Base-by-base conservation (phyloP, 768 basidiomycete species). In the Pluteus cervinus region DNA sequence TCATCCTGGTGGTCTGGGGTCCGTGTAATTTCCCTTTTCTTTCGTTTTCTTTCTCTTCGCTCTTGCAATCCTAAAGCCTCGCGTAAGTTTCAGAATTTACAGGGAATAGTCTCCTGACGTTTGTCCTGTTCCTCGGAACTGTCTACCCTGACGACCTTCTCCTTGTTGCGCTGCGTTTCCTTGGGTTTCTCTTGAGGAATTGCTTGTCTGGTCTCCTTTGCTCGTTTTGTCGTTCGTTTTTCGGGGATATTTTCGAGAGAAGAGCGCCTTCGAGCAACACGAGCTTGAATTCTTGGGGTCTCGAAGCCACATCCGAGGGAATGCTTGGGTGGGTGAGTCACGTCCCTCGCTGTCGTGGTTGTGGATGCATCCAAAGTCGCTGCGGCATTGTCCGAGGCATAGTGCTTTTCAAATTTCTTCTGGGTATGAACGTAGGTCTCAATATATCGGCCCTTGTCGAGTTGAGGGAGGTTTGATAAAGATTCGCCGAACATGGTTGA, bases 11-110 rank as follows among this genome's bases (percentile, higher is more conserved):
- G 16, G 3, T 17, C 33, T 16, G 40, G 35, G 4, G 67, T 63
- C 21, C 63, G 52, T 24, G 79, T 64, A 24, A 82, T 76, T 2
- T 66, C 69, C 15, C 71, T 71, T 49, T 76, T 84, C 16, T 58
- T 57, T 37, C 74, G 71, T 53, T 80, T 79, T 30, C 76, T 68
- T 43, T 83, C 75, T 10, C 80, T 73, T 18, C 86, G 73, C 44
- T 81, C 79, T 8, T 68, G 62, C 9, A 84, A 57, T 38, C 84
- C 85, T 88, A n/a, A n/a, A n/a, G n/a, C n/a, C n/a, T n/a, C n/a
- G n/a, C n/a, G n/a, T n/a, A n/a, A n/a, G n/a, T n/a, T n/a, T n/a
- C n/a, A n/a, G n/a, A n/a, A n/a, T n/a, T n/a, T n/a, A n/a, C n/a
- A n/a, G n/a, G n/a, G 30, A 23, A 3, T 26, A 32, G 14, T n/a